Evolutionary conservation across 1,139 yeast genomes (phyloP), one percentile per base, ranked within the genome.

Genomic region (Pichia kudriavzevii): DNA sequence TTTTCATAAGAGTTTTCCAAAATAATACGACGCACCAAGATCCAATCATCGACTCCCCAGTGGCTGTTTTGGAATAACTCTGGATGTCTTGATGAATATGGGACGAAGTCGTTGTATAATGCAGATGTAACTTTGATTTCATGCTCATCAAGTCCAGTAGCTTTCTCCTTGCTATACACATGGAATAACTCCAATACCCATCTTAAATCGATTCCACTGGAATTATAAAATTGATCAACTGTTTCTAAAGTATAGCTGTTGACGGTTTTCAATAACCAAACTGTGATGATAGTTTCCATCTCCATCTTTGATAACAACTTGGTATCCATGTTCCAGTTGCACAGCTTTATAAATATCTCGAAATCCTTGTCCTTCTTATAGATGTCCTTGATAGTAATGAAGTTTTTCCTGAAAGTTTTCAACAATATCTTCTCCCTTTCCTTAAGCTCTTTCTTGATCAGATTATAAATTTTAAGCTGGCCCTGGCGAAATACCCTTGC

Each of bases 261-360:
- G 36, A 64, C 62, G 36, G 70, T 66, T 40, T 83, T 63, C 30
- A 79, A 68, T 29, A 79, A 57, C 71, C 79, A 80, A 29, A 79
- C 52, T 18, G 77, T 56, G 6, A 39, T 3, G 12, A 39, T 25
- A 60, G 81, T 61, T 8, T 72, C 68, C 48, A 75, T 76, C 45
- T 75, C 79, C 35, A 34, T 38, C 37, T 68, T 64, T 19, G 67
- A 48, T 22, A 78, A 49, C 21, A 68, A 67, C 11, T 72, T 77
- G 43, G 66, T 72, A 13, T 65, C 61, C 26, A 33, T 36, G 1
- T 69, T 53, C 20, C 75, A 65, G 5, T 82, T 81, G 45, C 32
- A 76, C 50, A 12, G 74, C 62, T 45, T 67, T 68, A 32, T 67
- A 67, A 48, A 75, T 66, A 33, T 55, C 51, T 32, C 57, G 51